phyloP scores from a whole-genome alignment of 106 monocot species.

The Dioscorea zingiberensis region DNA sequence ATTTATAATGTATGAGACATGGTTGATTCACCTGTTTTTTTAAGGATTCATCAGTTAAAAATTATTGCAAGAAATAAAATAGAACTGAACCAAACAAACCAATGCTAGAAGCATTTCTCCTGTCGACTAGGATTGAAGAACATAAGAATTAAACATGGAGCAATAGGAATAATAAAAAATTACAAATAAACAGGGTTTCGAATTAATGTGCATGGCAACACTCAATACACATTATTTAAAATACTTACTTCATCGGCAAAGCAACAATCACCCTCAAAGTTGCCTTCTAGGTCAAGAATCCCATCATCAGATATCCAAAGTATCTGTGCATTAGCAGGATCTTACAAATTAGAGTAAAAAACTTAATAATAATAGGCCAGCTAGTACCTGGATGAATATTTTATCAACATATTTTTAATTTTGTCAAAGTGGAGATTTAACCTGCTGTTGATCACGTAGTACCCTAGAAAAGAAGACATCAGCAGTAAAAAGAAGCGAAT shows the following conservation, averaged over 20 bases:
- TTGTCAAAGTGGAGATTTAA: slow-evolving; percentile 14
- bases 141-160: no score
- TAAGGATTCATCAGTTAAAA: not conserved
- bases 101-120: no score
- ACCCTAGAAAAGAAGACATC: slow-evolving; percentile 90
- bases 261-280: slow-evolving; percentile 72
- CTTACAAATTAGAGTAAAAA: not conserved
- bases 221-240: not conserved
- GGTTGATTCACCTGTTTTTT: slow-evolving; percentile 65
- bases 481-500: slow-evolving; percentile 91
- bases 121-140: no score
- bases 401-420: no score
- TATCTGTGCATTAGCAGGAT: slow-evolving; percentile 29
- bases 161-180: no score
- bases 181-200: no score
- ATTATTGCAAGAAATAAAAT: not conserved
- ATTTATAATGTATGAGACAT: slow-evolving; percentile 56
- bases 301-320: slow-evolving; percentile 99
- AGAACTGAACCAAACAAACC: no score
- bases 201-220: no score
- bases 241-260: slow-evolving; percentile 86
- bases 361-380: not conserved
- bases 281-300: slow-evolving; percentile 84
- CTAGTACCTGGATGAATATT: no score
- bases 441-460: slow-evolving; percentile 91